Conservation (phyloP, 73 alveolate genomes). For the Breviolum minutum region DNA sequence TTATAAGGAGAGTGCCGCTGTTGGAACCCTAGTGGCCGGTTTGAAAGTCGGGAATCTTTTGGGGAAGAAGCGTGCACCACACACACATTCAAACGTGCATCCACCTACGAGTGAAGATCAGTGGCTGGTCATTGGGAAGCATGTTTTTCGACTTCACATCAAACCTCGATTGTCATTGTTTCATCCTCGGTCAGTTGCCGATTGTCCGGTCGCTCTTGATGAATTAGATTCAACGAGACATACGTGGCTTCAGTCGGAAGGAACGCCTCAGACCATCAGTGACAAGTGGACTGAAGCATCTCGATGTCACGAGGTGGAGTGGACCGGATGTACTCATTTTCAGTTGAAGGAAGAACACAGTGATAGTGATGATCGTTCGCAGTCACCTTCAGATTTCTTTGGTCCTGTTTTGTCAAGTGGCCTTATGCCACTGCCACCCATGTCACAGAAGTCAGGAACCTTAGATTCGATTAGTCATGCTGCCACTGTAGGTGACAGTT, state of each 20-base stretch:
- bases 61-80: not conserved
- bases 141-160: not conserved
- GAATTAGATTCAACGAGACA: not conserved
- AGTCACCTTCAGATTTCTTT: not conserved
- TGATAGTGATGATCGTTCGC: not conserved
- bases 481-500: too few species aligned
- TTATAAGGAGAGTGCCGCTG: not conserved
- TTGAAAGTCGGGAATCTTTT: not conserved
- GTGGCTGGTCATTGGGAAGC: not conserved
- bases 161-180: not conserved
- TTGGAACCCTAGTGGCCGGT: not conserved
- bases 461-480: too few species aligned
- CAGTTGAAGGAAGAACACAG: not conserved
- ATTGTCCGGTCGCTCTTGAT: not conserved
- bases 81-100: not conserved
- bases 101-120: not conserved
- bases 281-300: not conserved
- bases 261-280: not conserved
- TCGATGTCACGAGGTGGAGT: not conserved
- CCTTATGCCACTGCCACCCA: not conserved
- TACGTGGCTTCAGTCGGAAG: too few species aligned
- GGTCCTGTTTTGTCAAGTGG: not conserved
- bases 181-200: not conserved
- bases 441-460: too few species aligned
- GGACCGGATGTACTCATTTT: slow-evolving; percentile 19